Evolutionary conservation across 2,329 filamentous ascomycete genomes (phyloP).

Genomic region (Colletotrichum gigasporum): DNA sequence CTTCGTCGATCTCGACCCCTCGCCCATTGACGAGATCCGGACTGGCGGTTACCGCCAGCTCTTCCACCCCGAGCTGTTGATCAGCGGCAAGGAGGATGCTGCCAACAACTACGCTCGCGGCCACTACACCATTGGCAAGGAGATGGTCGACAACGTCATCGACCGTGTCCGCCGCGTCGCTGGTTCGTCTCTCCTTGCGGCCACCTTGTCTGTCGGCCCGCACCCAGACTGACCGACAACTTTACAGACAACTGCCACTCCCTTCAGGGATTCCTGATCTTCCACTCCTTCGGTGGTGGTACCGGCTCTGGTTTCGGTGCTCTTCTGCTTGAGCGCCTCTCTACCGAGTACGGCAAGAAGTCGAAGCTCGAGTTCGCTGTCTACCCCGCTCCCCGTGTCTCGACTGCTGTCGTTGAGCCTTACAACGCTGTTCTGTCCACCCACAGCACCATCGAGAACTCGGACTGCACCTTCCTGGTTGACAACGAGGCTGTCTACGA

Average conservation of each 20-base stretch:
- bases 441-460: slow-evolving; percentile 80
- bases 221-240: slow-evolving; percentile 32
- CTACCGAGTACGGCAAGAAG: slow-evolving; percentile 81
- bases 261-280: slow-evolving; percentile 78
- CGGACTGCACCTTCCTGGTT: slow-evolving; percentile 82
- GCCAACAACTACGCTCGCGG: slow-evolving; percentile 82
- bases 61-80: slow-evolving; percentile 77
- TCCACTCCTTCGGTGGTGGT: slow-evolving; percentile 79
- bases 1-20: slow-evolving; percentile 78
- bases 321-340: slow-evolving; percentile 76
- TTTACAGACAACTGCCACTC: slow-evolving; percentile 74
- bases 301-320: slow-evolving; percentile 79
- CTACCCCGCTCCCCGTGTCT: slow-evolving; percentile 75
- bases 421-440: slow-evolving; percentile 80
- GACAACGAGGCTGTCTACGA: slow-evolving; percentile 82
- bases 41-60: slow-evolving; percentile 74
- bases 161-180: slow-evolving; percentile 75
- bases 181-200: slow-evolving; percentile 55
- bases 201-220: not conserved
- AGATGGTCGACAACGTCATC: slow-evolving; percentile 77
- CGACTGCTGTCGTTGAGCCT: slow-evolving; percentile 76
- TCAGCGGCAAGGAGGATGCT: slow-evolving; percentile 80
- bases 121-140: slow-evolving; percentile 81
- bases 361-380: slow-evolving; percentile 80
- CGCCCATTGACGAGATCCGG: slow-evolving; percentile 78